Base-by-base conservation (phyloP, 2,329 filamentous ascomycete genomes). In the Metarhizium rileyi region DNA sequence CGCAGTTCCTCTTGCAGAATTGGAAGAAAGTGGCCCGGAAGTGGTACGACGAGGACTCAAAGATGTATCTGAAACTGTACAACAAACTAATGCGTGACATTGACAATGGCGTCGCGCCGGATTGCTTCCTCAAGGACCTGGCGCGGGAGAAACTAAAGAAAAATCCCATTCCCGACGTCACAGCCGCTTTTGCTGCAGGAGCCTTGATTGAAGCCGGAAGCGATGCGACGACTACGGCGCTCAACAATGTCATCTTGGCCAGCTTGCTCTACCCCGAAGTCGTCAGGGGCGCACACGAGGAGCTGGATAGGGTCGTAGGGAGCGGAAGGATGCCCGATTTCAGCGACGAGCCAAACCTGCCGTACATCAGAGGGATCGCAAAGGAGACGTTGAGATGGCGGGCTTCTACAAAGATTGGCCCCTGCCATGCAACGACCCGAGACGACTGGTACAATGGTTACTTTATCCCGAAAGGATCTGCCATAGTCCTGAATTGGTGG, bases 361-460 rank as follows among this genome's bases (percentile, higher is more conserved):
- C 70, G 0, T 76, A 75, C 52, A 63, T 74, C n/a, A 60, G 66
- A n/a, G 66, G 64, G 28, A 63, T 68, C 20, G 61, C 75, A 44
- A 75, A 76, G 49, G 74, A 77, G 54, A 61, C 57, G 14, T 57
- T 72, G 38, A 63, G 74, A 5, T 76, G 73, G 72, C 68, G 71
- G 57, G 70, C 73, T 1, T 64, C 65, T 10, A 57, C 59, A 0
- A 63, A 66, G 12, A 50, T 70, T 8, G 61, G 66, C 8, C 60
- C 68, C 2, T 69, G 71, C 0, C 67, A 69, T 46, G 66, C 67
- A 20, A 62, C 63, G 7, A 63, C 58, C 20, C 55, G 60, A 43
- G 68, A 70, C 38, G 61, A 69, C 40, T 50, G 58, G 20, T 70
- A 69, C 50, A 62, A 66, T 30, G 70, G 69, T 2, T 66, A 67